Base-by-base conservation (phyloP, 441 rosid genomes). In the Arabidopsis hybrid region DNA sequence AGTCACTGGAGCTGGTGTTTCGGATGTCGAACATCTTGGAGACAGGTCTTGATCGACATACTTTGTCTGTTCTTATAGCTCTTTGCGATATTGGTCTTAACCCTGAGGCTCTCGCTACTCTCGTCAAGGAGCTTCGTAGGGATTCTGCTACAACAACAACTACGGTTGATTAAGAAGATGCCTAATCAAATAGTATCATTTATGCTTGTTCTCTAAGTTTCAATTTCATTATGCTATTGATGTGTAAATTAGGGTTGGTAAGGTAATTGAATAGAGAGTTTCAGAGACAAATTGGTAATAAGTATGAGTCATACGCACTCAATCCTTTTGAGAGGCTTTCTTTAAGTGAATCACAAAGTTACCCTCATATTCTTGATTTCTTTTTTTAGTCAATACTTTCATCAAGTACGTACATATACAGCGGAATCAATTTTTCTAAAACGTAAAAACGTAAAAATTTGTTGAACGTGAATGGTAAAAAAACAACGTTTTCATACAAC, bases 31-130 rank as follows among this genome's bases (percentile, higher is more conserved):
- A 87, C 83, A 75, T 90, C 9, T 84, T 90, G 6, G 89, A 90
- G 36, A 88, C 89, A 0, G 93, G 90, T 0, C 88, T 90, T 2
- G 93, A 90, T 45, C 85, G 90, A 56, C 91, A 88, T 67, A 85
- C 90, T 2, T 86, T 90, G 60, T 90, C 95, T 6, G 79, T 90
- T 57, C 85, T 88, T 34, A 84, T 90, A 29, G 91, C 90, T 18
- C 85, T 88, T 17, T 86, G 93, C 51, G 93, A 90, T 58, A 83
- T 90, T 59, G 90, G 95, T 66, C 78, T 85, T 47, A 90, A 90
- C 76, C 96, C 93, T n/a, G 91, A 88, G 65, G 85, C 93, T 34
- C 56, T 90, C 16, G 90, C 93, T 32, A 85, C 96, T 36, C 81
- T 85, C 21, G 89, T 86, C 43, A 88, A 87, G 76, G 96, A 88